A percentile compares a stretch with the other conserved stretches of the same genome.
Conservation (phyloP, 108 stramenopile genomes). For the Nitzschia palea region DNA sequence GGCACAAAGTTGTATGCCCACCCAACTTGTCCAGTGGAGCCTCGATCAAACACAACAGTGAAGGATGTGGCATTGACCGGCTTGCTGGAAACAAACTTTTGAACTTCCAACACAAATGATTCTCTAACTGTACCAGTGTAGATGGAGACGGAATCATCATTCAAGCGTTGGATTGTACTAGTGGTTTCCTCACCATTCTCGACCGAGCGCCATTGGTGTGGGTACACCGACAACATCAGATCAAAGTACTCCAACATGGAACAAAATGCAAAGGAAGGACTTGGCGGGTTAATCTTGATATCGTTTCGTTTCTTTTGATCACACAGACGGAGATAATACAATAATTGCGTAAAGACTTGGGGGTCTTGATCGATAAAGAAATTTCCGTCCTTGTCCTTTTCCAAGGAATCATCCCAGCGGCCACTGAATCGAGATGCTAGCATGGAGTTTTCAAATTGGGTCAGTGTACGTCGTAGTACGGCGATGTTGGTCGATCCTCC, state of each 20-base stretch:
- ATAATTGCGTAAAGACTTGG: constrained; percentile 45
- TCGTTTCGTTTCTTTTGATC: not conserved
- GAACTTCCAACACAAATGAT: not conserved
- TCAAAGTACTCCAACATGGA: constrained; percentile 35
- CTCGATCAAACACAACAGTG: not conserved
- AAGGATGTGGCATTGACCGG: not conserved
- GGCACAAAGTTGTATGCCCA: not conserved
- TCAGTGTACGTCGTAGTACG: constrained; percentile 62
- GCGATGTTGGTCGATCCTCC: constrained; percentile 45
- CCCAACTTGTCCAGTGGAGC: not conserved
- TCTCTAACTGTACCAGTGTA: not conserved
- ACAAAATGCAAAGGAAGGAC: constrained; percentile 1
- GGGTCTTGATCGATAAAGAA: constrained; percentile 65
- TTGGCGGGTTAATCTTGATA: not conserved
- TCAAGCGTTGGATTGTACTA: not conserved
- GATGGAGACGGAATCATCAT: not conserved
- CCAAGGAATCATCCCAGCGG: constrained; percentile 58
- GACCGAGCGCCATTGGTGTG: not conserved
- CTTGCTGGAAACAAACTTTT: not conserved
- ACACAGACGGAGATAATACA: constrained; percentile 49
- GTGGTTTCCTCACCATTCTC: not conserved
- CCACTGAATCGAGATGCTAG: constrained; percentile 64
- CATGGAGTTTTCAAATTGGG: constrained; percentile 54
- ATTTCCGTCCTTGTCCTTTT: constrained; percentile 56
- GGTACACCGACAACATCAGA: constrained; percentile 26